Evolutionary conservation across 2,329 filamentous ascomycete genomes (phyloP).

Genomic region (Metarhizium sp.): DNA sequence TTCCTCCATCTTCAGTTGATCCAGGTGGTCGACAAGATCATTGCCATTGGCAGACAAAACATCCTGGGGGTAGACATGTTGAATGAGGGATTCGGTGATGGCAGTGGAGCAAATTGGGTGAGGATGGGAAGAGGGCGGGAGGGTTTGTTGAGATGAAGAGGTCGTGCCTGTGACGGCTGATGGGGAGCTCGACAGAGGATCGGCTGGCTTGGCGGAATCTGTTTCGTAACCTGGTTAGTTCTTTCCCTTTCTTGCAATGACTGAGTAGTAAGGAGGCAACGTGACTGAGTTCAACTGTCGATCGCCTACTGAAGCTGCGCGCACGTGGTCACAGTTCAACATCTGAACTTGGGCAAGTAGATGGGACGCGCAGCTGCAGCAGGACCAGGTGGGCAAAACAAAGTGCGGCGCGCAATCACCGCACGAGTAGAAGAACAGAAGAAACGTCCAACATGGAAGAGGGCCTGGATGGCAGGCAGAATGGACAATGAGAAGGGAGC

Average conservation of each 20-base stretch:
- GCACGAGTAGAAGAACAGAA: background rate
- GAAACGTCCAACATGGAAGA: background rate
- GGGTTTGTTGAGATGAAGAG: background rate
- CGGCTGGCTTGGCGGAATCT: background rate
- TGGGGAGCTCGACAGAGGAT: background rate
- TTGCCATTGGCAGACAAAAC: slow-evolving; percentile 47
- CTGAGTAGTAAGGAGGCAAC: background rate
- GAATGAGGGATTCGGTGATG: background rate
- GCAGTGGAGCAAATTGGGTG: slow-evolving; percentile 4
- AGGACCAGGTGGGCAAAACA: background rate
- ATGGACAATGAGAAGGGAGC: background rate
- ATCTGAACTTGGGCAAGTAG: background rate
- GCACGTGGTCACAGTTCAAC: background rate
- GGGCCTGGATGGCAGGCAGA: background rate
- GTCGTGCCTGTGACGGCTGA: background rate
- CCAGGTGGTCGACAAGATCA: slow-evolving; percentile 51
- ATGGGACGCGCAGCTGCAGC: background rate
- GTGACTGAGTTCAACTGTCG: background rate
- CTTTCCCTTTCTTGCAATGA: background rate
- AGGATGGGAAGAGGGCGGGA: slow-evolving; percentile 5
- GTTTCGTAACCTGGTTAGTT: background rate
- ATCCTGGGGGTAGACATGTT: slow-evolving; percentile 56
- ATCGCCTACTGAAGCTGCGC: background rate
- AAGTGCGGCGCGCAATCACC: background rate
- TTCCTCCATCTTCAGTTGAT: slow-evolving; percentile 58